phyloP scores from a whole-genome alignment of 768 basidiomycete genomes.

The Mycena kentingensis region DNA sequence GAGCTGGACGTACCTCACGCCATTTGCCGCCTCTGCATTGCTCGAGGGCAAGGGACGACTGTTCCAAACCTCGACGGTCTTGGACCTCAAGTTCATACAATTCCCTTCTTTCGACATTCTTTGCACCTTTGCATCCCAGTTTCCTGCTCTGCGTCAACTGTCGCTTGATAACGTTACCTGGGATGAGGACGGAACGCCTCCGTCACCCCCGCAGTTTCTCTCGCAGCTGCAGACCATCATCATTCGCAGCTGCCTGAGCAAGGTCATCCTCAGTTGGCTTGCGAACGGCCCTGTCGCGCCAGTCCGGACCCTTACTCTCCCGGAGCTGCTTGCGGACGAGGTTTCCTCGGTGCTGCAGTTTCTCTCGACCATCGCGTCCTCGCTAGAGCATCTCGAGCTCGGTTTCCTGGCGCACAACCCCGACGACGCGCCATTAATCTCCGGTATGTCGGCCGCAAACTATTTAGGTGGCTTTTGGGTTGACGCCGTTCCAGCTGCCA shows the following conservation, averaged over 20 bases:
- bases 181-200: constrained; percentile 43
- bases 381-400: constrained; percentile 33
- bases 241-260: constrained; percentile 30
- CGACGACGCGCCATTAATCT: constrained; percentile 22
- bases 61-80: constrained; percentile 52
- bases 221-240: constrained; percentile 40
- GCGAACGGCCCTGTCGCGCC: constrained; percentile 19
- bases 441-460: constrained; percentile 4
- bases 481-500: constrained; percentile 22
- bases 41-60: constrained; percentile 45
- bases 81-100: constrained; percentile 39
- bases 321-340: constrained; percentile 36
- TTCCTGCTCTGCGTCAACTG: constrained; percentile 50
- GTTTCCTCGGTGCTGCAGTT: constrained; percentile 24
- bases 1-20: constrained; percentile 26
- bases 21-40: constrained; percentile 35
- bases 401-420: constrained; percentile 29
- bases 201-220: constrained; percentile 33
- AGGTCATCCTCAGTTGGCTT: constrained; percentile 35
- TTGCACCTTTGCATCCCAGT: constrained; percentile 50
- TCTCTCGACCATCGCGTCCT: constrained; percentile 27
- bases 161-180: constrained; percentile 51
- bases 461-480: background rate
- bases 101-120: constrained; percentile 48
- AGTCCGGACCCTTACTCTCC: constrained; percentile 26